Base-by-base conservation (phyloP, 2,329 filamentous ascomycete species). In the Colletotrichum horii region DNA sequence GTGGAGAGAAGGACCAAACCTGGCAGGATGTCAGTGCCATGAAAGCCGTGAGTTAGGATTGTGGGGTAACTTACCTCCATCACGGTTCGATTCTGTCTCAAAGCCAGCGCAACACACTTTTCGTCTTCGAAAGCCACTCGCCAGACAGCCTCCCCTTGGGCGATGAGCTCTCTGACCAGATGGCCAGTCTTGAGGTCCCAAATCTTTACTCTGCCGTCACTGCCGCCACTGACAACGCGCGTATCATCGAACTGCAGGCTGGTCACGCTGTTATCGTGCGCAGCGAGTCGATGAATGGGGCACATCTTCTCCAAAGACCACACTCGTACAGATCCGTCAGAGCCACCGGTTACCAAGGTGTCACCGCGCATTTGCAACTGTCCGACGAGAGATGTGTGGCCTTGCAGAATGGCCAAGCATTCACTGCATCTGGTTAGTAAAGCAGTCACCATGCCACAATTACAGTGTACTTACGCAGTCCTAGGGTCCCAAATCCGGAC, bases 221-320 rank as follows among this genome's bases (percentile, higher is more conserved):
- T 98, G 66, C 97, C 97, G 79, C 97, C 97, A 82, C 95, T 98
- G 72, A 99, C 96, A 76, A 99, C 97, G 71, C 97, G 92, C 28
- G 94, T 96, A 82, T 98, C 96, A 81, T 99, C 97, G 83, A 99
- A 99, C 82, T 99, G 97, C 79, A 99, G 88, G 84, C 96, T 98
- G 1, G 97, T 99, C 69, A 99, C 97, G 83, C 96, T 98, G 84
- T 99, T 99, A 84, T 99, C 97, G 83, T 99, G 97, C 5, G 97
- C 97, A 55, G 97, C 97, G 67, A 99, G 89, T 61, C 97, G 93
- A 86, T 99, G 97, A 76, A 99, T 98, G 1, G 97, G 94, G 76
- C 94, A 93, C 90, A 96, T 97, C 79, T 94, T 95, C 79, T 96
- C 93, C 77, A 99, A 87, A 32, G 96, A 98, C 97, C 97, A 99